Evolutionary conservation across 75 land plant species (phyloP).

Genomic region (Pinus tabuliformis): DNA sequence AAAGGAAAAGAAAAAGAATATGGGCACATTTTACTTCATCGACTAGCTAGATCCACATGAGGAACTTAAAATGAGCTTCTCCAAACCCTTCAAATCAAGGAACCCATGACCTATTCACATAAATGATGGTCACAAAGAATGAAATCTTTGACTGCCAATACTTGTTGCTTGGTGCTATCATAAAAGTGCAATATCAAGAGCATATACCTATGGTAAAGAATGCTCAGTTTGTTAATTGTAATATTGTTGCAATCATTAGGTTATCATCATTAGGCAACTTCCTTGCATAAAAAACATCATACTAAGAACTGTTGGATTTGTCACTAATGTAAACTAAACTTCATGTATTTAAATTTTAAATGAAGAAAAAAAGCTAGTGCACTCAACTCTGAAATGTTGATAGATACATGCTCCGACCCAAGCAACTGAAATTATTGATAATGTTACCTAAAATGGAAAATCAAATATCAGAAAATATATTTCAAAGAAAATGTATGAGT

Average conservation of each 20-base stretch:
- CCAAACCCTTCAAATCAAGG: no score
- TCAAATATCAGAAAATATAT: neutral
- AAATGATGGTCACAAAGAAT: no score
- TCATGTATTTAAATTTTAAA: no score
- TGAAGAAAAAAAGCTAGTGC: no score
- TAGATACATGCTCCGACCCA: neutral
- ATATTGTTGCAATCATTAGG: neutral
- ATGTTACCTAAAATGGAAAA: neutral
- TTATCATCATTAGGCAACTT: neutral
- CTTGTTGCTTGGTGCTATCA: no score
- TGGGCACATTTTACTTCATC: no score
- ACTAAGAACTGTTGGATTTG: neutral
- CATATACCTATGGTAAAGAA: neutral
- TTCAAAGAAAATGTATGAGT: neutral
- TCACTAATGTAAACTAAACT: neutral
- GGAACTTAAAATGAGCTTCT: no score
- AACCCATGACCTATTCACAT: no score
- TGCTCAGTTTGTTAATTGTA: neutral
- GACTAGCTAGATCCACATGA: no score
- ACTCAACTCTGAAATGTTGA: neutral
- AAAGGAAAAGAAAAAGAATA: no score
- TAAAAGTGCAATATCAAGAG: no score
- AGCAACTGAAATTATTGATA: neutral
- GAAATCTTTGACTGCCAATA: no score
- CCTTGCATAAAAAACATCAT: neutral